Evolutionary conservation across 768 basidiomycete genomes (phyloP).

Genomic region (Nidularia pulvinata): DNA sequence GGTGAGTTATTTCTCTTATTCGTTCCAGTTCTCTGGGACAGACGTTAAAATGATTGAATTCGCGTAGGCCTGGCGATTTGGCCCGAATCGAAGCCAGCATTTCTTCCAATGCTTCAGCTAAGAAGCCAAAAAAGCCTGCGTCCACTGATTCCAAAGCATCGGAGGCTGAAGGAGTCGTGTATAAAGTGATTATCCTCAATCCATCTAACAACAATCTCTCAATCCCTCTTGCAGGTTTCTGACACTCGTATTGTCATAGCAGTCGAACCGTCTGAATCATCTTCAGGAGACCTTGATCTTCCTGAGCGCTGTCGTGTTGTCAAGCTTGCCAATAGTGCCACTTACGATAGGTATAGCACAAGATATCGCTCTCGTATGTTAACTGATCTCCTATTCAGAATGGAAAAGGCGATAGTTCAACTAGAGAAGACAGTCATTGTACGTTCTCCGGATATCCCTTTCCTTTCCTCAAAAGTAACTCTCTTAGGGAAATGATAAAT

Average conservation of each 20-base stretch:
- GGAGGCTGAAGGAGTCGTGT: conserved; percentile 80
- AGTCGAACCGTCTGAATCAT: conserved; percentile 60
- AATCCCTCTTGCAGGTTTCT: conserved; percentile 52
- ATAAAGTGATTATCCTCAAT: conserved; percentile 50
- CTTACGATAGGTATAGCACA: conserved; percentile 71
- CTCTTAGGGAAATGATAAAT: conserved; percentile 32
- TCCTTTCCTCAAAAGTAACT: background rate
- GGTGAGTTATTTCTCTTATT: conserved; percentile 37
- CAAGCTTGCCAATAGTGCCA: conserved; percentile 91
- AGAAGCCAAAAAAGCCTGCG: conserved; percentile 43
- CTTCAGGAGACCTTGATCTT: conserved; percentile 68
- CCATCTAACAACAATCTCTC: background rate
- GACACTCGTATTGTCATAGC: conserved; percentile 84
- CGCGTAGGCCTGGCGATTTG: conserved; percentile 79
- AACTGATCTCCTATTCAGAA: conserved; percentile 40
- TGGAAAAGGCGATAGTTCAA: conserved; percentile 81
- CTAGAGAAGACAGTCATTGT: conserved; percentile 37
- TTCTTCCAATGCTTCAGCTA: conserved; percentile 27
- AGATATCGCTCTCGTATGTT: background rate
- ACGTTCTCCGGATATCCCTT: background rate
- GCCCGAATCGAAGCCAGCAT: conserved; percentile 82
- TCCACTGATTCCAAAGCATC: conserved; percentile 34
- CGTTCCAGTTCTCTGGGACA: background rate
- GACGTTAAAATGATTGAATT: background rate
- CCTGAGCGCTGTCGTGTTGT: conserved; percentile 85